Evolutionary conservation across 805 yeast genomes (phyloP).

Genomic region (Middelhovenomyces tepae): DNA sequence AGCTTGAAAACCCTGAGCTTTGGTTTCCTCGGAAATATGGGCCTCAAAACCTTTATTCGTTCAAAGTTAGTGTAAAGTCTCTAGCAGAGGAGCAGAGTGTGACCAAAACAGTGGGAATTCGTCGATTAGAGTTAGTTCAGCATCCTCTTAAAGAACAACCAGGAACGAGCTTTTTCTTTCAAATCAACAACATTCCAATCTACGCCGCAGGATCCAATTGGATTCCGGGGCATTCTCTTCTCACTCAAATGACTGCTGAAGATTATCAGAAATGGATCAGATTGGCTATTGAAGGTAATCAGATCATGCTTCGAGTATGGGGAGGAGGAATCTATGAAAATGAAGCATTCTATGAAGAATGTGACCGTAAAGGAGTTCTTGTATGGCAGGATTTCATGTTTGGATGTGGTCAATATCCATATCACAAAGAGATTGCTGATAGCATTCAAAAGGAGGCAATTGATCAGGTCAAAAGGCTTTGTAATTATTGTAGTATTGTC

Average conservation of each 20-base stretch:
- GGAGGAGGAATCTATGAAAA: conserved; percentile 40
- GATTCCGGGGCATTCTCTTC: conserved; percentile 39
- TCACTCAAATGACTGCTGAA: conserved; percentile 25
- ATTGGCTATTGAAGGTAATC: conserved; percentile 31
- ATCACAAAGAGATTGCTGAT: conserved; percentile 28
- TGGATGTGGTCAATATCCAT: conserved; percentile 47
- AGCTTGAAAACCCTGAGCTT: conserved; percentile 24
- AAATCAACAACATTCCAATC: conserved; percentile 31
- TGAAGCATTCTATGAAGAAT: conserved; percentile 33
- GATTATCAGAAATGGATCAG: conserved; percentile 31
- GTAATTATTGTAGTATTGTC: conserved; percentile 32
- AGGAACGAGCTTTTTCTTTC: conserved; percentile 37
- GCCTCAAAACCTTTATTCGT: conserved; percentile 27
- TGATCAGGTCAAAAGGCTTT: conserved; percentile 33
- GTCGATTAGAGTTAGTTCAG: conserved; percentile 36
- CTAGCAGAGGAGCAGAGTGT: conserved; percentile 10
- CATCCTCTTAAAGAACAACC: conserved; percentile 22
- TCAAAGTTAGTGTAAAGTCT: conserved; percentile 9
- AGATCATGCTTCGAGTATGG: conserved; percentile 40
- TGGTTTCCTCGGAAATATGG: conserved; percentile 39
- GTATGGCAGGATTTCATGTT: conserved; percentile 51
- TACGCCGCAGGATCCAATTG: conserved; percentile 37
- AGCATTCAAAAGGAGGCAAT: conserved; percentile 32
- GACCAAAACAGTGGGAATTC: conserved; percentile 29
- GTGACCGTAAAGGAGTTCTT: conserved; percentile 36